Percentiles rank a stretch among this genome's conserved stretches.
Evolutionary conservation across 352 stramenopile species (phyloP).

Genomic region (Phytophthora sp.): DNA sequence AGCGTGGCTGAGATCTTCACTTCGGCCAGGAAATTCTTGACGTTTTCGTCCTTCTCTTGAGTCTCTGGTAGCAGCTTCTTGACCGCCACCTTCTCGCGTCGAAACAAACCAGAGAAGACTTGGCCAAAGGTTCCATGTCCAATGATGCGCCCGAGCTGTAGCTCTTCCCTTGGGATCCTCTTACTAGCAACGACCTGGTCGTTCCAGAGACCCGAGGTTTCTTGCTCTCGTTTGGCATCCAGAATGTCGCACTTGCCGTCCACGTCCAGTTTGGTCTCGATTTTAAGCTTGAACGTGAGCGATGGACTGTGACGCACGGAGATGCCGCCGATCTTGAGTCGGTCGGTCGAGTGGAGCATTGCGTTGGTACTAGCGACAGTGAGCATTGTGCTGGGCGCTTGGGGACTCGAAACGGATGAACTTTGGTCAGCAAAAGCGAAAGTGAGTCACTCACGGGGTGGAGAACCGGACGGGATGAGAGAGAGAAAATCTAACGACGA

Average conservation of each 20-base stretch:
- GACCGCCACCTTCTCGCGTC: slow-evolving; percentile 44
- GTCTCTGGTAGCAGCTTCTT: slow-evolving; percentile 39
- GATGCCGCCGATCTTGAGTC: slow-evolving; percentile 34
- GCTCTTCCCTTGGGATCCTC: slow-evolving; percentile 41
- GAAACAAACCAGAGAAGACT: slow-evolving; percentile 44
- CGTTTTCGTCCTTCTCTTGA: slow-evolving; percentile 20
- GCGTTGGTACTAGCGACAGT: slow-evolving; percentile 20
- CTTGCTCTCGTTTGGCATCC: slow-evolving; percentile 3
- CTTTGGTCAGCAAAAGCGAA: slow-evolving; percentile 16
- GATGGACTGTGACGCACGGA: slow-evolving; percentile 21
- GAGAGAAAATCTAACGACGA: slow-evolving; percentile 5
- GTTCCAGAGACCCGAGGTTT: slow-evolving; percentile 15
- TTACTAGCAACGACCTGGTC: slow-evolving; percentile 20
- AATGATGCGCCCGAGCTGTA: slow-evolving; percentile 34
- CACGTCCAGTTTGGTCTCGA: slow-evolving; percentile 28
- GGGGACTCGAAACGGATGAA: neutral
- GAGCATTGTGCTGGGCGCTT: slow-evolving; percentile 11
- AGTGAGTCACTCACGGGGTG: slow-evolving; percentile 15
- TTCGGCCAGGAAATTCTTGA: slow-evolving; percentile 46
- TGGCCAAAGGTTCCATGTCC: slow-evolving; percentile 40
- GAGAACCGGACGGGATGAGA: neutral
- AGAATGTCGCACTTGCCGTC: slow-evolving; percentile 9
- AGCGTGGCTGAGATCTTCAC: slow-evolving; percentile 50
- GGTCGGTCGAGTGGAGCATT: slow-evolving; percentile 8
- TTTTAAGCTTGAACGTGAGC: slow-evolving; percentile 26